phyloP scores from a whole-genome alignment of 257 asterid species.

The Fraxinus cuspidata region DNA sequence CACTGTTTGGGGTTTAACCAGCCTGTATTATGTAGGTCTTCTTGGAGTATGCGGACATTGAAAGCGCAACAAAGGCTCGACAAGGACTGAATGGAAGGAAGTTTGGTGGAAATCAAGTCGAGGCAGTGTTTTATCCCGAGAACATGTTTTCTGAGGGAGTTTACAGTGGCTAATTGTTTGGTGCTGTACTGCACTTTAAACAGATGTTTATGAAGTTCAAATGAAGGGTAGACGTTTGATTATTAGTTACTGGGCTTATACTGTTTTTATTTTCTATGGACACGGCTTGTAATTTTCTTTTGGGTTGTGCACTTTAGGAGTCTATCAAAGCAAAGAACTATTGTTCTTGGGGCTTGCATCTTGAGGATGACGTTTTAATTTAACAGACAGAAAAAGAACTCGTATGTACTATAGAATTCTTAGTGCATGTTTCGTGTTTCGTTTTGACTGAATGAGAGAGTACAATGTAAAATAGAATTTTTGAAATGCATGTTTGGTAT shows the following conservation, averaged over 20 bases:
- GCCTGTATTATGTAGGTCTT: slow-evolving; percentile 50
- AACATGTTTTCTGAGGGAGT: slow-evolving; percentile 74
- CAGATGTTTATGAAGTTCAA: background rate
- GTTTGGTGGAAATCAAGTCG: slow-evolving; percentile 83
- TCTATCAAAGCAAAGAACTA: background rate
- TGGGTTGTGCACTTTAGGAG: background rate
- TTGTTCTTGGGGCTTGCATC: background rate
- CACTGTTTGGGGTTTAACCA: background rate
- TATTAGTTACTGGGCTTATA: background rate
- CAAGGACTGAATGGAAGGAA: slow-evolving; percentile 80
- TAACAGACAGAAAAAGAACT: background rate
- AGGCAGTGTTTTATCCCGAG: slow-evolving; percentile 84
- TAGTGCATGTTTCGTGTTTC: background rate
- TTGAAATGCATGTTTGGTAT: background rate
- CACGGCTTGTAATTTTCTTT: background rate
- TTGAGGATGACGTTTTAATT: background rate
- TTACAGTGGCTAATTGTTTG: slow-evolving; percentile 55
- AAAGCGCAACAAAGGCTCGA: slow-evolving; percentile 78
- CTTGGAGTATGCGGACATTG: slow-evolving; percentile 75
- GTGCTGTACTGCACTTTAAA: background rate
- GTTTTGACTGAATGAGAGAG: background rate
- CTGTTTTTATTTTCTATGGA: background rate
- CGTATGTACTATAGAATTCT: background rate
- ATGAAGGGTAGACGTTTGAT: background rate
- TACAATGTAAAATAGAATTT: background rate